A percentile compares a stretch with the other conserved stretches of the same genome.
Conservation (phyloP, 2,329 filamentous ascomycete species). For the Fusarium virguliforme region DNA sequence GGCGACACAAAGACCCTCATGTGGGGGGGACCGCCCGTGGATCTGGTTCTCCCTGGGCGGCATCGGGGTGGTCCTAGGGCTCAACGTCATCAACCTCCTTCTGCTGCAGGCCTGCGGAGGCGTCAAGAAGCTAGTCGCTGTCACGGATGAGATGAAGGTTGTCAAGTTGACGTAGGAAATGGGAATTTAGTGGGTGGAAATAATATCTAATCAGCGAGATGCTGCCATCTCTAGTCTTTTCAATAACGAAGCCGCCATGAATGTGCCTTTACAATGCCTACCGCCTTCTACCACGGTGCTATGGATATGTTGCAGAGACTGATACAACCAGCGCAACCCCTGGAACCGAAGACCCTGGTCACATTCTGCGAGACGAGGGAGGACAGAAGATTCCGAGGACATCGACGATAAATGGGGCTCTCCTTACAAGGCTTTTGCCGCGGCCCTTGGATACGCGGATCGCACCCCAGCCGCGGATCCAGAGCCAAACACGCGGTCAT, state of each 20-base stretch:
- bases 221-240: slow-evolving; percentile 4
- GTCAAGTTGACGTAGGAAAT: slow-evolving; percentile 42
- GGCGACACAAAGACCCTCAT: slow-evolving; percentile 64
- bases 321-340: neutral
- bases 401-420: neutral
- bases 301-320: neutral
- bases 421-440: neutral
- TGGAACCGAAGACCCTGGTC: neutral
- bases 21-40: slow-evolving; percentile 60
- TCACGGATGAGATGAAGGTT: slow-evolving; percentile 37
- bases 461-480: neutral
- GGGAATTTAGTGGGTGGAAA: neutral
- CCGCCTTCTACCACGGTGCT: neutral
- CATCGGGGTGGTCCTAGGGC: slow-evolving; percentile 42
- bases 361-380: too few species aligned
- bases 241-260: slow-evolving; percentile 13
- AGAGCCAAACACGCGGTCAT: neutral
- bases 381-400: neutral
- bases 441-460: neutral
- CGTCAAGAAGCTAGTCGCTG: slow-evolving; percentile 27
- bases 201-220: slow-evolving; percentile 13
- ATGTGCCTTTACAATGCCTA: neutral
- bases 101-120: slow-evolving; percentile 35
- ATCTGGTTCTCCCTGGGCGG: slow-evolving; percentile 53
- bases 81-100: slow-evolving; percentile 40